Evolutionary conservation across 2,329 filamentous ascomycete species (phyloP), one percentile per base, ranked within the genome.

Genomic region (Colletotrichum tanaceti): DNA sequence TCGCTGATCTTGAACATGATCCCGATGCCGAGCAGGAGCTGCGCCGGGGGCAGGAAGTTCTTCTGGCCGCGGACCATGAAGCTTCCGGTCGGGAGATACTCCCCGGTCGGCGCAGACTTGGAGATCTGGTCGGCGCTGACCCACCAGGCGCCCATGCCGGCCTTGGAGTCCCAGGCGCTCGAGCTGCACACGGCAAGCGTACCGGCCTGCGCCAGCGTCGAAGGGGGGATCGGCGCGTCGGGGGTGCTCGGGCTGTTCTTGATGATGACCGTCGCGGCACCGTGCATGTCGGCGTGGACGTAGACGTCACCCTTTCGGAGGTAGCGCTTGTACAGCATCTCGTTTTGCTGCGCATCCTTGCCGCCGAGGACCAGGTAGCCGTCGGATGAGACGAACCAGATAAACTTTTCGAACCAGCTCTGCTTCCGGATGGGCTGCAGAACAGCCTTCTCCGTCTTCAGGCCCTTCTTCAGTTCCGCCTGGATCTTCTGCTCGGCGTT

Each of bases 401-500:
- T 84, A 74, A 97, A 99, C 79, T 99, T 99, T 75, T 99, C 96
- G 73, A 98, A 99, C 96, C 96, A 99, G 74, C 94, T 87, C 72
- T 90, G 91, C 75, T 90, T 91, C 64, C 96, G 88, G 10, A 97
- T 91, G 0, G 92, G 93, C 53, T 94, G 90, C 11, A 98, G 82
- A 2, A 97, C 83, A 22, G 93, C 91, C 78, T 97, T 98, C 79
- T 98, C 96, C 76, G 96, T 91, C 81, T 97, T 97, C 65, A 98
- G 79, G 0, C 90, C 91, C 75, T 94, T 95, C 80, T 93, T 97
- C 24, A 98, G 83, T 76, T 97, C 93, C 14, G 92, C 89, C 5
- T 87, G 85, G 24, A 98, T 94, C 80, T 97, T 98, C 75, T 92
- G 90, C 77, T 97, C 93, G 7, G 94, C 93, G 73, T 90, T 97